phyloP scores from a whole-genome alignment of 192 early-diverging fungal species.

The Coemansia sp. region DNA sequence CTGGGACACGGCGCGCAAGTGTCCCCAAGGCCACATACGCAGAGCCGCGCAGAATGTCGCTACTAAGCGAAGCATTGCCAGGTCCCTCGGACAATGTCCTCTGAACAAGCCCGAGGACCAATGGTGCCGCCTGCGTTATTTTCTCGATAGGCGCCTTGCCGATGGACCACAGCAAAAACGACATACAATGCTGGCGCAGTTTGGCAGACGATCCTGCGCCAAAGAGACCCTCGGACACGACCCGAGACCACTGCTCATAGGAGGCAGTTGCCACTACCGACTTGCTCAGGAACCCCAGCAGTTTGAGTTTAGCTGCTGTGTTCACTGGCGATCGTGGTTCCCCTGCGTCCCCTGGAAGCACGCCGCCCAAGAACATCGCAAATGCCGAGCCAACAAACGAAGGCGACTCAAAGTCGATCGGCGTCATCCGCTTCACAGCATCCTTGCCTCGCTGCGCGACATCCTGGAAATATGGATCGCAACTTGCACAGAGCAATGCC shows the following conservation, averaged over 20 bases:
- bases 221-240: conserved; percentile 76
- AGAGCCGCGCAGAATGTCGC: conserved; percentile 67
- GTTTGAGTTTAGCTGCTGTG: conserved; percentile 21
- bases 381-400: conserved; percentile 52
- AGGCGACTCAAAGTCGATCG: conserved; percentile 65
- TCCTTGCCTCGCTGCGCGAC: conserved; percentile 67
- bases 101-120: conserved; percentile 65
- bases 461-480: conserved; percentile 68
- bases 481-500: conserved; percentile 33
- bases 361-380: conserved; percentile 58
- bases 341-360: conserved; percentile 1
- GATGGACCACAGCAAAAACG: conserved; percentile 85
- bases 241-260: conserved; percentile 64
- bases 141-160: conserved; percentile 55
- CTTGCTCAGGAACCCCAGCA: conserved; percentile 33
- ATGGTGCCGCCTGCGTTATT: conserved; percentile 59
- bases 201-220: conserved; percentile 58
- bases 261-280: conserved; percentile 64
- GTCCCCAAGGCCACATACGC: conserved; percentile 81
- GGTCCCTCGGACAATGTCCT: conserved; percentile 30
- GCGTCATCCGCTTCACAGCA: conserved; percentile 62
- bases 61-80: conserved; percentile 28
- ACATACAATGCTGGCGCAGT: conserved; percentile 66
- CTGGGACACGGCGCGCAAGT: conserved; percentile 67
- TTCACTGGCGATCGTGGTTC: conserved; percentile 12